Percentiles rank a stretch among this genome's conserved stretches.
Conservation (phyloP, 441 rosid genomes). For the Euphorbia celastroides region DNA sequence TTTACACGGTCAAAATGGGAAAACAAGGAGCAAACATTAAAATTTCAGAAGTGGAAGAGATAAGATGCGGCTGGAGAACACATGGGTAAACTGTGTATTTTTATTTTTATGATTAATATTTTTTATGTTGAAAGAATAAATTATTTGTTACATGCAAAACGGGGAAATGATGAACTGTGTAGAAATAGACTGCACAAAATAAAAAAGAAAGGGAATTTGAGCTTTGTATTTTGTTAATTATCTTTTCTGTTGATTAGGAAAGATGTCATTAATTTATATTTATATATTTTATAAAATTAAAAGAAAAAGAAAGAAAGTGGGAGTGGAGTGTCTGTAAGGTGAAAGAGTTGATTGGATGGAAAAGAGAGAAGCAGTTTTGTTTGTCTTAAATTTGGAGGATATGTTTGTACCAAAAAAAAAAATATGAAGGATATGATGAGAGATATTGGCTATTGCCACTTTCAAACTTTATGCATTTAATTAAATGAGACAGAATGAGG, state of each 20-base stretch:
- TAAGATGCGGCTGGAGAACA: too few relatives aligned
- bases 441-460: neutral
- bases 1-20: neutral
- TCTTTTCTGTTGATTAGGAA: slow-evolving; percentile 14
- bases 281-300: too few relatives aligned
- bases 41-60: slow-evolving; percentile 1
- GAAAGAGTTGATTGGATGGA: slow-evolving; percentile 12
- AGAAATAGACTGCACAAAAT: slow-evolving; percentile 11
- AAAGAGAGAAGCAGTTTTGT: slow-evolving; percentile 16
- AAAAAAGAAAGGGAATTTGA: slow-evolving; percentile 1
- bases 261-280: neutral
- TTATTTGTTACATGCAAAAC: slow-evolving; percentile 14
- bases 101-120: neutral
- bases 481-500: slow-evolving; percentile 6
- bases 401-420: neutral
- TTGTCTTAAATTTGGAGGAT: neutral
- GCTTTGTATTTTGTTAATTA: slow-evolving; percentile 10
- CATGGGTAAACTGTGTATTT: slow-evolving; percentile 18
- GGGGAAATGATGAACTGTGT: slow-evolving; percentile 5
- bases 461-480: slow-evolving; percentile 3
- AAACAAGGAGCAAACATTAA: neutral
- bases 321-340: slow-evolving; percentile 2
- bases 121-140: neutral
- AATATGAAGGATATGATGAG: too few relatives aligned
- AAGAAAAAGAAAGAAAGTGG: neutral